These are phyloP conservation scores for Diaporthe sp. DNA, from an alignment of 2,329 filamentous ascomycete genomes.

Conservation along the genomic window DNA sequence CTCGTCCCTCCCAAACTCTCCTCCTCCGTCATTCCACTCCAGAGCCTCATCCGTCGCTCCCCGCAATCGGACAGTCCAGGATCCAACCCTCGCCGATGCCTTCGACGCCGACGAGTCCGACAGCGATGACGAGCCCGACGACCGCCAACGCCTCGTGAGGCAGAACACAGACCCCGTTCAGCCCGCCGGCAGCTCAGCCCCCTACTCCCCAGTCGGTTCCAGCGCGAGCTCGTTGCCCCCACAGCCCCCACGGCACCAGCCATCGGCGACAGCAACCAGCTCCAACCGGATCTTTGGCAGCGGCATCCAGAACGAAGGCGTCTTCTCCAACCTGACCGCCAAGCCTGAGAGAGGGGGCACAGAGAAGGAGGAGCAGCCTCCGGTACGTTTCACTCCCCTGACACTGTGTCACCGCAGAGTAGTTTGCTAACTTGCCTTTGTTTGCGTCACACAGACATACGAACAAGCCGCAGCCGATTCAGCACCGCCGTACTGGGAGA, in stretches of 20 bases:
- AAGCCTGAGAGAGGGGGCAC: slow-evolving; percentile 87
- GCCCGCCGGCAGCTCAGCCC: slow-evolving; percentile 29
- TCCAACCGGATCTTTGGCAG: slow-evolving; percentile 71
- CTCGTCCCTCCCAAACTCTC: slow-evolving; percentile 67
- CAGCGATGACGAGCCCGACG: slow-evolving; percentile 81
- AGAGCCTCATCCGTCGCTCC: slow-evolving; percentile 78
- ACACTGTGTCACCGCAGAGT: background rate
- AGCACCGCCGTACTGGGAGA: slow-evolving; percentile 99
- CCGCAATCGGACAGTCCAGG: slow-evolving; percentile 58
- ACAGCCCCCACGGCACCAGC: slow-evolving; percentile 45
- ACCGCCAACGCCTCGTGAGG: slow-evolving; percentile 87
- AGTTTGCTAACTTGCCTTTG: slow-evolving; percentile 50
- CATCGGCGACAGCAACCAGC: slow-evolving; percentile 38
- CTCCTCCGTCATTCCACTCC: slow-evolving; percentile 90
- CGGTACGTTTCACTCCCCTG: slow-evolving; percentile 71
- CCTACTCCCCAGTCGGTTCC: slow-evolving; percentile 21
- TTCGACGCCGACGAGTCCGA: slow-evolving; percentile 88
- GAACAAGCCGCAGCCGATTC: slow-evolving; percentile 98
- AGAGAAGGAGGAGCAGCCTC: slow-evolving; percentile 89
- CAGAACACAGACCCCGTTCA: slow-evolving; percentile 56
- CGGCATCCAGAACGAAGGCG: slow-evolving; percentile 88
- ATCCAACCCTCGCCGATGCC: slow-evolving; percentile 89
- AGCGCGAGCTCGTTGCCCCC: slow-evolving; percentile 42
- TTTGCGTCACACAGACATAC: slow-evolving; percentile 76
- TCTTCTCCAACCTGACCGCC: slow-evolving; percentile 94